Evolutionary conservation across 23 red algal genomes (phyloP), one percentile per base, ranked within the genome.

Genomic region (Chondrus crispus): DNA sequence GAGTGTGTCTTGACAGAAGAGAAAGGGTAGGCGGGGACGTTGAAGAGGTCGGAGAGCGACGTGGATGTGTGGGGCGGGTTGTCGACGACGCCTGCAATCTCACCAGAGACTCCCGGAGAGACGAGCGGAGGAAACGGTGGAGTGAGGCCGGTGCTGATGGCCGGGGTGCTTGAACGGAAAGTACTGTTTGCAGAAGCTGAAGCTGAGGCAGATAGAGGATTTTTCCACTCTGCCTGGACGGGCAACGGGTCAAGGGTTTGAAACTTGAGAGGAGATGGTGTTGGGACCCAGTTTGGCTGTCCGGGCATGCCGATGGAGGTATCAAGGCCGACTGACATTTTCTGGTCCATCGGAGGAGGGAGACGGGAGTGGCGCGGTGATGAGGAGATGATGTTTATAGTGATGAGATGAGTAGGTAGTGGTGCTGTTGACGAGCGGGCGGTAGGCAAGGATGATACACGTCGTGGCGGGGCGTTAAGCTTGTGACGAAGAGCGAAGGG

Each of bases 21-120:
- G 64, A 78, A 75, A 19, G 85, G 85, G 50, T 89, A 89, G 44
- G 74, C 85, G n/a, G 68, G 42, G 70, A 46, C 64, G 69, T 47
- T 49, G 37, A 89, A 89, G n/a, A 89, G 70, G 48, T 89, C 85
- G 72, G 72, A 78, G 35, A 89, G 85, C 37, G 44, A 57, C 26
- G 54, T 46, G 13, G 85, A 75, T 33, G 85, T 60, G 33, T 42
- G 18, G 40, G 66, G 16, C 2, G 68, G 68, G 35, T 89, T 47
- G 46, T 29, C 60, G 6, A 66, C 57, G 39, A 48, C 68, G 13
- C 46, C 72, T 22, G 85, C 85, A 55, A 89, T 89, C 57, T 89
- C 85, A 14, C 60, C 85, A 66, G 85, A 89, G 32, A 89, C 85
- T 49, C 85, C 85, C 19, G 85, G 85, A 42, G 85, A 89, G 32